A percentile compares a stretch with the other conserved stretches of the same genome.
Conservation (phyloP, 2,329 filamentous ascomycete species). For the Neophaeococcomyces aloes region DNA sequence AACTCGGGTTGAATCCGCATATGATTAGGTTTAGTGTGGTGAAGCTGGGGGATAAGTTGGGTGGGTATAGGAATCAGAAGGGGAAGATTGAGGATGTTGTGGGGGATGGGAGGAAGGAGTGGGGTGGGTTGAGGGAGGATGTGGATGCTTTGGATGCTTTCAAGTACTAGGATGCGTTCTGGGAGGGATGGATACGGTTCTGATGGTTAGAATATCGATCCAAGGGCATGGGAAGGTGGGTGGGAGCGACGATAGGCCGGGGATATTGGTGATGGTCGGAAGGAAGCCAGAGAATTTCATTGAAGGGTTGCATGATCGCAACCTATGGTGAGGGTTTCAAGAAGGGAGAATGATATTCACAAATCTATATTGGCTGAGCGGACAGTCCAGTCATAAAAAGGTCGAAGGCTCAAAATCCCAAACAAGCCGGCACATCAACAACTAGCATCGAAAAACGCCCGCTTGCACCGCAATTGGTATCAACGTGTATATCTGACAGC, state of each 20-base stretch:
- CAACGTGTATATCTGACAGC: neutral
- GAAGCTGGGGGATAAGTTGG: conserved; percentile 62
- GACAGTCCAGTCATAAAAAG: neutral
- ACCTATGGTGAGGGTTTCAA: too few species aligned
- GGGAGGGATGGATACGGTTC: too few species aligned
- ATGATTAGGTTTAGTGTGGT: conserved; percentile 82
- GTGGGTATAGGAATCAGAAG: conserved; percentile 41
- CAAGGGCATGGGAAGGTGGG: too few species aligned
- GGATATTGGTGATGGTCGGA: too few species aligned
- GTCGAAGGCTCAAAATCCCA: neutral
- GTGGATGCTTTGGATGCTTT: neutral
- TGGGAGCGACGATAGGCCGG: too few species aligned
- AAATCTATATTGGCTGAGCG: neutral
- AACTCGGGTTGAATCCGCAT: conserved; percentile 73
- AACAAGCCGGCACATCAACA: neutral
- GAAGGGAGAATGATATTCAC: neutral
- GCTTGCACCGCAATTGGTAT: conserved; percentile 9
- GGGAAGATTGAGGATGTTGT: conserved; percentile 48
- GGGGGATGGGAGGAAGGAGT: conserved; percentile 40
- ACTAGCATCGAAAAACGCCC: neutral
- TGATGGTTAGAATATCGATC: too few species aligned
- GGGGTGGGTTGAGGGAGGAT: conserved; percentile 27
- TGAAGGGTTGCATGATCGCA: too few species aligned
- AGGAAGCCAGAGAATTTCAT: too few species aligned
- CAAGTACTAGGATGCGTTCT: neutral